A percentile compares a stretch with the other conserved stretches of the same genome.
phyloP scores from a whole-genome alignment of 2,329 filamentous ascomycete genomes.

The Ciborinia camelliae region DNA sequence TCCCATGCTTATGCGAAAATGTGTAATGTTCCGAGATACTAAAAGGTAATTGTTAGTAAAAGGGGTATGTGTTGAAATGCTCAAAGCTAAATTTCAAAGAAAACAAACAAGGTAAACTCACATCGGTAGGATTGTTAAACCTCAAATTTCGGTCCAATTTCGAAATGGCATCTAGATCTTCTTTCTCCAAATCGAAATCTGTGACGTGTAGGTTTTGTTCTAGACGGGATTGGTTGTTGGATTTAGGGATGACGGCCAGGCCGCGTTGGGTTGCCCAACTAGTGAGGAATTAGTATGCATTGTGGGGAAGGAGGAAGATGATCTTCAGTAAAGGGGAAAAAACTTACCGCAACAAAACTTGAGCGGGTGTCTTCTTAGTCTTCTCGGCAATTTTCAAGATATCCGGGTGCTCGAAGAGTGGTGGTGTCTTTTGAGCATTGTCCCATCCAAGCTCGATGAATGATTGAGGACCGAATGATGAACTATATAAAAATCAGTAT shows the following conservation, averaged over 20 bases:
- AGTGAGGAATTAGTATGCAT: background rate
- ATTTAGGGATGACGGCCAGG: constrained; percentile 81
- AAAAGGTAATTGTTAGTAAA: constrained; percentile 18
- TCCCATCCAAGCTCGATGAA: constrained; percentile 77
- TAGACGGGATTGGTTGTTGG: constrained; percentile 55
- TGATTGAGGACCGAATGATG: constrained; percentile 73
- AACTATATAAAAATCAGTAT: constrained; percentile 39
- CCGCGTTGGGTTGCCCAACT: constrained; percentile 84
- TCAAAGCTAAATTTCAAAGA: too few relatives aligned
- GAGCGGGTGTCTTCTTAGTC: constrained; percentile 69
- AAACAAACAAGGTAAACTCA: constrained; percentile 12
- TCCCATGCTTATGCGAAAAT: constrained; percentile 47
- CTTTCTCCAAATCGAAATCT: constrained; percentile 61
- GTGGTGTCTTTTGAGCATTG: constrained; percentile 59
- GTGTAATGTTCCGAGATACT: constrained; percentile 49
- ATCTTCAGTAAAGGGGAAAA: background rate
- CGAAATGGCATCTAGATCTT: constrained; percentile 65
- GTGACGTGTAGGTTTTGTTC: constrained; percentile 65
- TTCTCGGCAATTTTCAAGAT: constrained; percentile 66
- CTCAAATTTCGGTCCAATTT: constrained; percentile 62
- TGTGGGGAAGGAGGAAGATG: too few relatives aligned
- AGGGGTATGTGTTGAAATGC: background rate
- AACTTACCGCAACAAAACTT: constrained; percentile 61
- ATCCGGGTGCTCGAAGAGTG: constrained; percentile 67
- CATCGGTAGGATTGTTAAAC: constrained; percentile 71